Conservation (phyloP, 2,329 filamentous ascomycete species). For the Claviceps paspali region DNA sequence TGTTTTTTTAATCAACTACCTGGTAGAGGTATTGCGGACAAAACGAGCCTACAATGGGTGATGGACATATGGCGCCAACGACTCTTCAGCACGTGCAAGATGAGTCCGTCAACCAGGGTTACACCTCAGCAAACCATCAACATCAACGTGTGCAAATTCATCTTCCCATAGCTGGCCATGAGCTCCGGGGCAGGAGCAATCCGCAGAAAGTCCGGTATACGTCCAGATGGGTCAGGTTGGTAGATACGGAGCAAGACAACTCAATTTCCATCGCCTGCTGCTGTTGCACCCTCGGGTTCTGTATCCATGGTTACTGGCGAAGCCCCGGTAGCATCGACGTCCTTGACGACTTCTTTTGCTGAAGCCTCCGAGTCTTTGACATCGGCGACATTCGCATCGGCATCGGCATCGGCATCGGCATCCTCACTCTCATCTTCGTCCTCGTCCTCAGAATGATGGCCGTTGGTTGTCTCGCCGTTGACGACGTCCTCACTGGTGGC, state of each 20-base stretch:
- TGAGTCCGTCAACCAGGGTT: neutral
- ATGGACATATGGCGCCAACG: too few species aligned
- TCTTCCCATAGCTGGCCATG: neutral
- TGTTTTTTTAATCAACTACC: too few species aligned
- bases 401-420: neutral
- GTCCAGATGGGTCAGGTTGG: neutral
- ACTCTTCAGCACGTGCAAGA: neutral
- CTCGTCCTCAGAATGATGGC: slow-evolving; percentile 14
- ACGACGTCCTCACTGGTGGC: slow-evolving; percentile 15
- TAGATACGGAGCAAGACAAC: neutral
- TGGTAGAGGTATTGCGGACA: neutral
- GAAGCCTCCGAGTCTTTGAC: slow-evolving; percentile 11
- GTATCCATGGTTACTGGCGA: too few species aligned
- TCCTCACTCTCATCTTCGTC: slow-evolving; percentile 19
- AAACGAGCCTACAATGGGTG: slow-evolving; percentile 3
- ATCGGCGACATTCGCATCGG: slow-evolving; percentile 4
- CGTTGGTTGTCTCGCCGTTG: slow-evolving; percentile 21
- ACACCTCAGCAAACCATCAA: neutral
- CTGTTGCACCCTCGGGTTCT: slow-evolving; percentile 15
- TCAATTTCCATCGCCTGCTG: slow-evolving; percentile 16
- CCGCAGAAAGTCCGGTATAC: neutral
- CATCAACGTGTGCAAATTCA: neutral
- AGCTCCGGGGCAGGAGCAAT: neutral
- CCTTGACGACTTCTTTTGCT: slow-evolving; percentile 15
- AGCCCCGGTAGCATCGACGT: too few species aligned